Base-by-base conservation (phyloP, 108 stramenopile species). In the Phaeodactylum tricornutum region DNA sequence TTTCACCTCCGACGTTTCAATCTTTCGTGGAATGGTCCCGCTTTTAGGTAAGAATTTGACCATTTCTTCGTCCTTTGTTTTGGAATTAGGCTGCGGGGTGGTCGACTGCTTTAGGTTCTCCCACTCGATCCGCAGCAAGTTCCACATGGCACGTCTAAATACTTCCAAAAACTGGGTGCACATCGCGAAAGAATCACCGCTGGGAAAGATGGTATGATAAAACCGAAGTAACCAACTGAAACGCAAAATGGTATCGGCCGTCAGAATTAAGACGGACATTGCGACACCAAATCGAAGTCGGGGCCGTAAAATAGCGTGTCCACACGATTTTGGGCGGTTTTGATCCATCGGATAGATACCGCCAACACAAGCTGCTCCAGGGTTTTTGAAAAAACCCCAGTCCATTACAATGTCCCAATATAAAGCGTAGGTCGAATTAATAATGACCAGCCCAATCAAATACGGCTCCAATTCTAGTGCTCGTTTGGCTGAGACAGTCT, bases 111-210 rank as follows among this genome's bases (percentile, higher is more conserved):
- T 89, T 29, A 89, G 72, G 51, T 83, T 68, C 55, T 89, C 87
- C 87, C 87, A 89, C 64, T 89, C 87, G 19, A 89, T 79, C n/a
- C 87, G 81, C 19, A 89, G 54, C 29, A 89, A 54, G 60, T 89
- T 89, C 87, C 87, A 89, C 15, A 89, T 56, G 20, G 81, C 69
- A 22, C 87, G 80, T 28, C 67, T 57, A 43, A 78, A 51, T 15
- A 69, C 76, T 50, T 78, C 76, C 6, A 78, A 58, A 35, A 80
- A 74, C 54, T 89, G 81, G 2, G 87, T 89, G 34, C 64, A 77
- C 32, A 89, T 62, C 22, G 83, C 79, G 50, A 84, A 85, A 25
- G 64, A 50, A 64, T 84, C 83, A 15, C 49, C 50, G 39, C 47
- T 71, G 6, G 79, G 74, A 57, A 88, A 88, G 20, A 83, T 30